Evolutionary conservation across 345 rosid genomes (phyloP).

Genomic region (Aquilaria sinensis): DNA sequence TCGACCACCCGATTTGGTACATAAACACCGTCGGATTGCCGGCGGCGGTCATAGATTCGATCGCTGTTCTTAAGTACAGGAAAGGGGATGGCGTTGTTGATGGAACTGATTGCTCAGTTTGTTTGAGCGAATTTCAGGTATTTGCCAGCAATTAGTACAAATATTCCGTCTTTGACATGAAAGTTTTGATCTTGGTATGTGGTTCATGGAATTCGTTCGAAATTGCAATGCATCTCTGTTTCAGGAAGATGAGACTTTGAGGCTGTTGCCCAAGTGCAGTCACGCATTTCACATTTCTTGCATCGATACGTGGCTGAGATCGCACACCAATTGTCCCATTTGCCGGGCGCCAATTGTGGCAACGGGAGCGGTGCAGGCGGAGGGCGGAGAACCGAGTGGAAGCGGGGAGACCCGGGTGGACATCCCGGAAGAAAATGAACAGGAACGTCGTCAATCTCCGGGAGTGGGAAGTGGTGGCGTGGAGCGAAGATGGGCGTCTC

Average conservation of each 20-base stretch:
- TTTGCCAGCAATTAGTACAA: too few relatives aligned
- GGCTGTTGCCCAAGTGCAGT: constrained; percentile 64
- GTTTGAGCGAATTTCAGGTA: constrained; percentile 59
- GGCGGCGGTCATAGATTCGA: constrained; percentile 45
- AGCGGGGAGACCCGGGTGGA: constrained; percentile 21
- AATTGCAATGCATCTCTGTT: constrained; percentile 14
- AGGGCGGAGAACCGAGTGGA: not conserved
- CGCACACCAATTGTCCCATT: constrained; percentile 61
- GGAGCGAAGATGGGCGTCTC: constrained; percentile 66
- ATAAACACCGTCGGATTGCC: constrained; percentile 58
- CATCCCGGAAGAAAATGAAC: constrained; percentile 19
- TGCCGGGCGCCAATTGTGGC: constrained; percentile 56
- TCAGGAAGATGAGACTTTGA: constrained; percentile 53
- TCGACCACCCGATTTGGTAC: constrained; percentile 70
- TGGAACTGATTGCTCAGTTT: constrained; percentile 76
- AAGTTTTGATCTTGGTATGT: too few relatives aligned
- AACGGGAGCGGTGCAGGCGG: not conserved
- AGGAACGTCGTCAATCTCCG: constrained; percentile 15
- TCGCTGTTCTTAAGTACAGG: constrained; percentile 42
- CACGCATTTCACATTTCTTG: constrained; percentile 74
- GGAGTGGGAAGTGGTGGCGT: constrained; percentile 24
- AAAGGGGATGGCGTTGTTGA: constrained; percentile 45
- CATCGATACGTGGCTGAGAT: constrained; percentile 72
- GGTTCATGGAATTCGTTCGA: too few relatives aligned
- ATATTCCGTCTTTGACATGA: too few relatives aligned